Evolutionary conservation across 202 grass and related monocot genomes (phyloP).

Genomic region (Cymbopogon flexuosus): DNA sequence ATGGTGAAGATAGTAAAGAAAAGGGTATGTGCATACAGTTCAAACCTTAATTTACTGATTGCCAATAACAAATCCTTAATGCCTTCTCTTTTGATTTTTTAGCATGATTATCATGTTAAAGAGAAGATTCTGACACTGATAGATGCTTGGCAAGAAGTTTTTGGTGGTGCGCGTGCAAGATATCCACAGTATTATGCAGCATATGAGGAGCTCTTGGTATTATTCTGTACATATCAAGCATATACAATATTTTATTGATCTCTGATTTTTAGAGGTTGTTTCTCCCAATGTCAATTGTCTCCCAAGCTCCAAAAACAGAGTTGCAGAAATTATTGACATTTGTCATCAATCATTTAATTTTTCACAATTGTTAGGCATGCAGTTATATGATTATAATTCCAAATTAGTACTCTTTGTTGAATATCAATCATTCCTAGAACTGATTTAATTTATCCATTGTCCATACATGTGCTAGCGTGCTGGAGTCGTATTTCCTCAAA

Average conservation of each 20-base stretch:
- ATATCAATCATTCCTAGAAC: slow-evolving; percentile 1
- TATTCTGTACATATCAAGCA: slow-evolving; percentile 3
- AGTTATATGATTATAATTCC: slow-evolving; percentile 10
- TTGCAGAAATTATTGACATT: not conserved
- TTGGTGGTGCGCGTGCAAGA: slow-evolving; percentile 62
- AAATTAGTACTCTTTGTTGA: not conserved
- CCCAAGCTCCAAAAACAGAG: not conserved
- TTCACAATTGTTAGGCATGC: not conserved
- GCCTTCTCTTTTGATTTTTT: slow-evolving; percentile 24
- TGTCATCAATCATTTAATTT: not conserved
- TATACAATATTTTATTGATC: not conserved
- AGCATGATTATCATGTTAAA: slow-evolving; percentile 86
- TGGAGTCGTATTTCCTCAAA: slow-evolving; percentile 79
- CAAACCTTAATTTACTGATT: slow-evolving; percentile 21
- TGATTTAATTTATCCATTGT: slow-evolving; percentile 20
- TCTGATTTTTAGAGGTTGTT: not conserved
- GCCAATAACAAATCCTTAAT: slow-evolving; percentile 5
- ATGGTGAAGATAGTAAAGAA: slow-evolving; percentile 98
- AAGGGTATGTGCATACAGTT: slow-evolving; percentile 56
- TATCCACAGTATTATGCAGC: slow-evolving; percentile 93
- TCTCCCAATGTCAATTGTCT: slow-evolving; percentile 1
- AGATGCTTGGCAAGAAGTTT: slow-evolving; percentile 99
- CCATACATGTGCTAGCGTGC: slow-evolving; percentile 46
- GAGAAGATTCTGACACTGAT: slow-evolving; percentile 83
- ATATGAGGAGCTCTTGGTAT: slow-evolving; percentile 95